Evolutionary conservation across 2,329 filamentous ascomycete species (phyloP).

Genomic region (Exophiala calicioides): DNA sequence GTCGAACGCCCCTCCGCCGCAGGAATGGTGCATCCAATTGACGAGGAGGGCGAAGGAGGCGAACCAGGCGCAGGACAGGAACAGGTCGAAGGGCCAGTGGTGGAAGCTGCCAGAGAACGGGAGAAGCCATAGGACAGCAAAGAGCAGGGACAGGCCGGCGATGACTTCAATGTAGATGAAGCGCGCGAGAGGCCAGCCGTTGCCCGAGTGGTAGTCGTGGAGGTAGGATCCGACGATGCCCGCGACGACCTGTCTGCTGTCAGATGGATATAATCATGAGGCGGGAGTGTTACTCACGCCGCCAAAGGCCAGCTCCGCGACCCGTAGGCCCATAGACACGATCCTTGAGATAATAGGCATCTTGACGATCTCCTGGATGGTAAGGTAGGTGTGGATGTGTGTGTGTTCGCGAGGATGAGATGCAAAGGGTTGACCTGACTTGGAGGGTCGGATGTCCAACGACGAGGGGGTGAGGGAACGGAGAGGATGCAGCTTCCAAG

Average conservation of each 20-base stretch:
- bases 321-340: conserved; percentile 59
- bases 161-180: conserved; percentile 76
- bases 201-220: conserved; percentile 40
- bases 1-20: conserved; percentile 51
- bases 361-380: conserved; percentile 14
- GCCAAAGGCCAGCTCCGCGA: conserved; percentile 68
- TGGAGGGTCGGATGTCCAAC: too few species aligned
- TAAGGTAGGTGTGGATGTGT: neutral
- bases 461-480: too few species aligned
- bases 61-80: conserved; percentile 71
- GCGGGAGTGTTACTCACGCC: conserved; percentile 51
- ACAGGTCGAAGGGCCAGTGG: conserved; percentile 69
- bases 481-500: too few species aligned
- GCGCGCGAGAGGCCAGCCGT: conserved; percentile 58
- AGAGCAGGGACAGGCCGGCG: conserved; percentile 66
- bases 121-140: conserved; percentile 70
- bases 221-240: conserved; percentile 70
- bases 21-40: conserved; percentile 48
- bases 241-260: conserved; percentile 54
- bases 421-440: neutral
- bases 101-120: conserved; percentile 69
- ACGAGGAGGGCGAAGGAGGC: conserved; percentile 67
- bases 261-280: conserved; percentile 17
- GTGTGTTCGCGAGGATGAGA: neutral
- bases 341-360: conserved; percentile 50